Base-by-base conservation (phyloP, 768 basidiomycete species). In the Lyophyllum decastes region DNA sequence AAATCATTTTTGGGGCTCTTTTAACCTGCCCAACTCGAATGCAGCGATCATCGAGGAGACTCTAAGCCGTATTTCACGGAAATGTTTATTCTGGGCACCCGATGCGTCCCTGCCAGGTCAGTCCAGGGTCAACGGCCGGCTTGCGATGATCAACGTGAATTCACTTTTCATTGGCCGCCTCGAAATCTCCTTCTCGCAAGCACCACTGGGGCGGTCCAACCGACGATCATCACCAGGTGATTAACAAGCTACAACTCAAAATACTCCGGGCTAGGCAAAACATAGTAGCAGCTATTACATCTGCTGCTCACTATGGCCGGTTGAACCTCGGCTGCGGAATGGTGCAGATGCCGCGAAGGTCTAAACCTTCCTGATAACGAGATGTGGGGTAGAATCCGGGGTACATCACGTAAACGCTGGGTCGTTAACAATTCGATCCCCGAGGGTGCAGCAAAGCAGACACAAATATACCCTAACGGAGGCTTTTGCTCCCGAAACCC, bases 321-420 rank as follows among this genome's bases (percentile, higher is more conserved):
- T 30, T 11, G 22, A 51, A 51, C 34, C 24, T 38, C 49, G 49
- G 49, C 40, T 17, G 52, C 12, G 9, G 17, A 40, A 25, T 25
- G 24, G 24, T 22, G 17, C 30, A 30, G 52, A 52, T 52, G 41
- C 52, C 38, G 52, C 40, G 52, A 44, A 41, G 52, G 52, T 11
- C 19, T 25, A 16, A 2, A 9, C 35, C 35, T 38, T 38, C 35
- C 25, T 2, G 16, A 41, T 27, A 19, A 25, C 45, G 26, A 24
- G 19, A 17, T 38, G 35, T 26, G 47, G 47, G 47, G 47, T 48
- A 48, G 30, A 48, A 48, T 48, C 27, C 19, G 47, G 27, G 47
- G 47, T 48, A 26, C 6, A 38, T 38, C 35, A 38, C 35, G 41
- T 43, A 45, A 24, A 6, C n/a, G 26, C 17, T 33, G 26, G 10